Percentiles rank a stretch among this genome's conserved stretches.
Conservation (phyloP, 495 filamentous ascomycete species). For the Pseudotulostoma volvatum region DNA sequence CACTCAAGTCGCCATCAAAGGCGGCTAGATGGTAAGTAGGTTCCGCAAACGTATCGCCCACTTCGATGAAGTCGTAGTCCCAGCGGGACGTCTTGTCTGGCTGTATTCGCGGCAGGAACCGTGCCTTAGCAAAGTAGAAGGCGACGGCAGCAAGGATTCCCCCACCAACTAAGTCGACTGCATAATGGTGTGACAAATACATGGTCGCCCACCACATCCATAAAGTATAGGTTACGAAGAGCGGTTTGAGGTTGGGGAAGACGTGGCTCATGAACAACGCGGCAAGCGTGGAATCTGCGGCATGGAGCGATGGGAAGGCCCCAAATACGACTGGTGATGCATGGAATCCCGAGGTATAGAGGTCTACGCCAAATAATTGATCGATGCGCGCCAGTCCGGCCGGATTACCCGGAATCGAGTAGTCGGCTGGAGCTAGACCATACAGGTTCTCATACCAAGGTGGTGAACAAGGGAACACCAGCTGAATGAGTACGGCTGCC, state of each 20-base stretch:
- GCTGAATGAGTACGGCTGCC: conserved; percentile 66
- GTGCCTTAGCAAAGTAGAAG: conserved; percentile 64
- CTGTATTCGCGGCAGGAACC: conserved; percentile 69
- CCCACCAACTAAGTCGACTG: conserved; percentile 78
- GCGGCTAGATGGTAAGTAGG: conserved; percentile 40
- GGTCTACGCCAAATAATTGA: conserved; percentile 68
- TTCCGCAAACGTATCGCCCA: conserved; percentile 42
- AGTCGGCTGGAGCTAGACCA: conserved; percentile 77
- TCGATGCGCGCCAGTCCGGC: conserved; percentile 83
- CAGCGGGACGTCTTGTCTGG: conserved; percentile 71
- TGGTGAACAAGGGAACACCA: conserved; percentile 81
- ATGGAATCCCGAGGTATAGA: conserved; percentile 81
- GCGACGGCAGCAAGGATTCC: conserved; percentile 60
- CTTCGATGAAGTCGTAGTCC: conserved; percentile 90
- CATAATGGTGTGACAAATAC: conserved; percentile 93
- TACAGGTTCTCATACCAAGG: conserved; percentile 92
- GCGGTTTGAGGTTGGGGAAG: conserved; percentile 59
- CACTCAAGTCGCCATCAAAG: conserved; percentile 41
- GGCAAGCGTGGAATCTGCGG: conserved; percentile 70
- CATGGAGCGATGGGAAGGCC: conserved; percentile 82
- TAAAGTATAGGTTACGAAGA: conserved; percentile 65
- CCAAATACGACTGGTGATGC: conserved; percentile 86
- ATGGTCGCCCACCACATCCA: conserved; percentile 99
- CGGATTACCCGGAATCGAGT: conserved; percentile 72
- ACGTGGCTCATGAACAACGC: conserved; percentile 84